phyloP scores from a whole-genome alignment of 176 grass and related monocot genomes.

The Rhynchospora pubera region DNA sequence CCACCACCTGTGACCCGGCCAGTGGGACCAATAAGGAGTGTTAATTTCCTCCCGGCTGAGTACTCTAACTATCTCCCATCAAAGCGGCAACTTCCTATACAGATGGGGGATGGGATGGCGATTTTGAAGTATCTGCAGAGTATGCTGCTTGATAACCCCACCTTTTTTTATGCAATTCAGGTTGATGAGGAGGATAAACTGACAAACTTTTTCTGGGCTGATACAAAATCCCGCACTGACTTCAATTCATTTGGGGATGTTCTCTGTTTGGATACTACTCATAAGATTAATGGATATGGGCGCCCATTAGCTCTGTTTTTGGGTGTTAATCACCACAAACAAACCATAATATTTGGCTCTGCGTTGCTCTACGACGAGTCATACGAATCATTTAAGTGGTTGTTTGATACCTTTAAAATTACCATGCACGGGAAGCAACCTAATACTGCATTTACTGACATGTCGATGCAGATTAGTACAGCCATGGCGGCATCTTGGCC shows the following conservation, averaged over 20 bases:
- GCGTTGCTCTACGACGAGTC: slow-evolving; percentile 96
- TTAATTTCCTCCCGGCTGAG: slow-evolving; percentile 77
- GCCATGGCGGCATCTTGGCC: slow-evolving; percentile 78
- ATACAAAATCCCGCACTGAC: slow-evolving; percentile 81
- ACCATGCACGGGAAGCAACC: slow-evolving; percentile 94
- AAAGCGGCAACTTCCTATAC: slow-evolving; percentile 80
- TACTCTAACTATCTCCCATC: slow-evolving; percentile 79
- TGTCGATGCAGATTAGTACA: slow-evolving; percentile 62
- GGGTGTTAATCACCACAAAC: slow-evolving; percentile 97
- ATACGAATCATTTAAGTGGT: slow-evolving; percentile 90
- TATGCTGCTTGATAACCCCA: slow-evolving; percentile 82
- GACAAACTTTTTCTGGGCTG: slow-evolving; percentile 95
- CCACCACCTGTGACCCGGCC: slow-evolving; percentile 49
- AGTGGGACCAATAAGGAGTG: slow-evolving; percentile 60
- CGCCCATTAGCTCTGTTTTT: slow-evolving; percentile 70
- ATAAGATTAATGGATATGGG: slow-evolving; percentile 96
- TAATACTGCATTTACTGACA: slow-evolving; percentile 60
- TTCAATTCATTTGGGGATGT: slow-evolving; percentile 82
- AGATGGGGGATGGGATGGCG: slow-evolving; percentile 77
- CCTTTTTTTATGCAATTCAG: slow-evolving; percentile 94
- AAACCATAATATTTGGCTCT: slow-evolving; percentile 85
- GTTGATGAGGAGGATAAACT: slow-evolving; percentile 96
- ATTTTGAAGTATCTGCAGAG: slow-evolving; percentile 96
- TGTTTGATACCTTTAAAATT: slow-evolving; percentile 96
- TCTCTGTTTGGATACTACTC: slow-evolving; percentile 76